Evolutionary conservation across 257 asterid species (phyloP).

Genomic region (Capsicum chinense): DNA sequence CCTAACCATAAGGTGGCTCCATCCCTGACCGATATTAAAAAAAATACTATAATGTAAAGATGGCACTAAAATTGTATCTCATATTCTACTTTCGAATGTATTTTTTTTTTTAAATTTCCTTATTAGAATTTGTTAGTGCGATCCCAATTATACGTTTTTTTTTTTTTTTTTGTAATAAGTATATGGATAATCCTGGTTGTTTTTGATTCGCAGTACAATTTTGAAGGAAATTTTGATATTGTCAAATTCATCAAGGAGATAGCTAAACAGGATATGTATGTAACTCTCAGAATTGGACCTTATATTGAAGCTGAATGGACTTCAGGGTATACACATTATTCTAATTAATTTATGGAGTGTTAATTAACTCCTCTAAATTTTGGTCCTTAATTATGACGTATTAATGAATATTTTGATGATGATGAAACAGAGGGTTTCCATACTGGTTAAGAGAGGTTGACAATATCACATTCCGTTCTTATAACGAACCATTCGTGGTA

Average conservation of each 20-base stretch:
- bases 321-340: slow-evolving; percentile 56
- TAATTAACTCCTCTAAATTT: background rate
- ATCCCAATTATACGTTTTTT: background rate
- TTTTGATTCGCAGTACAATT: slow-evolving; percentile 53
- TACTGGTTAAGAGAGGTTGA: slow-evolving; percentile 80
- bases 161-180: background rate
- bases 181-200: background rate
- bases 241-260: slow-evolving; percentile 66
- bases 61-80: no score
- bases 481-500: slow-evolving; percentile 88
- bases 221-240: slow-evolving; percentile 72
- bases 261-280: slow-evolving; percentile 72
- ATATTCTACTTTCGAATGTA: no score
- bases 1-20: no score
- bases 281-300: slow-evolving; percentile 89
- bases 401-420: background rate
- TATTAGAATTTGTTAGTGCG: background rate
- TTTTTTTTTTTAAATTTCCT: no score
- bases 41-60: no score
- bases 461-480: slow-evolving; percentile 76
- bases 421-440: slow-evolving; percentile 76
- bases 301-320: slow-evolving; percentile 97
- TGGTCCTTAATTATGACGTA: background rate
- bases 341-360: background rate
- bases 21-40: no score